phyloP scores from a whole-genome alignment of 148 eudicot species.

The Amaranthus hypochondriacus region DNA sequence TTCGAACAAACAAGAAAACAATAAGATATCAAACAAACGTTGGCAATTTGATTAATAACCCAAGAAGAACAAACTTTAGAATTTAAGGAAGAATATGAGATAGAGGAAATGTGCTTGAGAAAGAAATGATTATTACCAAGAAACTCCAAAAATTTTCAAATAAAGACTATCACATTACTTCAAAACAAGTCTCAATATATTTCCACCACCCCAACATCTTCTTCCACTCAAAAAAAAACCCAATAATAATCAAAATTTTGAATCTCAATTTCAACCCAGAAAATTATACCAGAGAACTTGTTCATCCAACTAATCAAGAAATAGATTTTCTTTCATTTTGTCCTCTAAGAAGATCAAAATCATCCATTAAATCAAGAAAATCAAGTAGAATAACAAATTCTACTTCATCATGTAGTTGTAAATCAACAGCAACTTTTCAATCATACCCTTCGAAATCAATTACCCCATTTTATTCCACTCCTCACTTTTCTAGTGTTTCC shows the following conservation, averaged over 20 bases:
- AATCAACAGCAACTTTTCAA: conserved; percentile 4
- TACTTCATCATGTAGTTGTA: conserved; percentile 11
- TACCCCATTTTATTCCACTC: conserved; percentile 16
- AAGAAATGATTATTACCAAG: no score
- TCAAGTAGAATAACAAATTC: conserved; percentile 30
- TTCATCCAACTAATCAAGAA: conserved; percentile 9
- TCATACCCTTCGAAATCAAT: conserved; percentile 11
- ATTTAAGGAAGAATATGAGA: no score
- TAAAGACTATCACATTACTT: no score
- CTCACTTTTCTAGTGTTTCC: no score
- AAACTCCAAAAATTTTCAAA: no score
- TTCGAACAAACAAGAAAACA: no score
- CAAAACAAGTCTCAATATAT: neutral
- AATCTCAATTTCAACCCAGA: conserved; percentile 12
- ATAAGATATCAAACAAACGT: no score
- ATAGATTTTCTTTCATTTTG: conserved; percentile 22
- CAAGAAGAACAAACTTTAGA: no score
- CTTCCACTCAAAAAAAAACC: conserved; percentile 6
- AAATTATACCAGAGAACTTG: conserved; percentile 66
- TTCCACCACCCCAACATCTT: conserved; percentile 12
- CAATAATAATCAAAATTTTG: neutral
- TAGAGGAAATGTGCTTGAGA: no score
- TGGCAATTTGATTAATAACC: no score
- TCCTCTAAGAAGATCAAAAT: conserved; percentile 26
- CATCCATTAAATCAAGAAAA: conserved; percentile 25